phyloP scores from a whole-genome alignment of 768 basidiomycete species.

The Tylopilus sp. region DNA sequence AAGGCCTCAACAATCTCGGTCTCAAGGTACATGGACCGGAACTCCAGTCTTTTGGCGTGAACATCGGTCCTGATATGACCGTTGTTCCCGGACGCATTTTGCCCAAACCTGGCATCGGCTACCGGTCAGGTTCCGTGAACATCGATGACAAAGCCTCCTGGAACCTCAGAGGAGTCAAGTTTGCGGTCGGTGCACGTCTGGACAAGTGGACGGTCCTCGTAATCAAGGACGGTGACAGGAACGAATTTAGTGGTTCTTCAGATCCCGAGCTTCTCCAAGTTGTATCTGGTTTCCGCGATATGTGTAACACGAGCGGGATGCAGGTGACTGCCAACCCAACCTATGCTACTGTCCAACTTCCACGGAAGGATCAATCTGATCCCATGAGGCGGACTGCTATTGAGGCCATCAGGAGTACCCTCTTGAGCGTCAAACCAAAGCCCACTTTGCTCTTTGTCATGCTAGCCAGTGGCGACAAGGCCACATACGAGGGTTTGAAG shows the following conservation, averaged over 20 bases:
- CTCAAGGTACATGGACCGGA: constrained; percentile 33
- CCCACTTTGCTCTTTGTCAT: constrained; percentile 46
- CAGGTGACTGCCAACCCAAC: constrained; percentile 34
- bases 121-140: constrained; percentile 28
- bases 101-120: constrained; percentile 40
- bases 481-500: constrained; percentile 51
- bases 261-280: constrained; percentile 52
- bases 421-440: constrained; percentile 40
- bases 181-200: constrained; percentile 53
- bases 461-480: constrained; percentile 44
- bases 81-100: constrained; percentile 55
- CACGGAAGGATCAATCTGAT: constrained; percentile 49
- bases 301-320: constrained; percentile 69
- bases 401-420: constrained; percentile 35
- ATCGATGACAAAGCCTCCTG: constrained; percentile 49
- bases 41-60: constrained; percentile 43
- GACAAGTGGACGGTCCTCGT: constrained; percentile 67
- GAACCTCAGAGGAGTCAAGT: constrained; percentile 56
- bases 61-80: constrained; percentile 47
- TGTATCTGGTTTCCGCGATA: constrained; percentile 53
- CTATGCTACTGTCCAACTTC: constrained; percentile 41
- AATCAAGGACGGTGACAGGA: constrained; percentile 54
- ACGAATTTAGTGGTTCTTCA: constrained; percentile 52
- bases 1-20: constrained; percentile 44
- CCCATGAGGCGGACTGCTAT: constrained; percentile 54